Evolutionary conservation across 116 monocot genomes (phyloP), one percentile per base, ranked within the genome.

Genomic region (Phalaenopsis hybrid): DNA sequence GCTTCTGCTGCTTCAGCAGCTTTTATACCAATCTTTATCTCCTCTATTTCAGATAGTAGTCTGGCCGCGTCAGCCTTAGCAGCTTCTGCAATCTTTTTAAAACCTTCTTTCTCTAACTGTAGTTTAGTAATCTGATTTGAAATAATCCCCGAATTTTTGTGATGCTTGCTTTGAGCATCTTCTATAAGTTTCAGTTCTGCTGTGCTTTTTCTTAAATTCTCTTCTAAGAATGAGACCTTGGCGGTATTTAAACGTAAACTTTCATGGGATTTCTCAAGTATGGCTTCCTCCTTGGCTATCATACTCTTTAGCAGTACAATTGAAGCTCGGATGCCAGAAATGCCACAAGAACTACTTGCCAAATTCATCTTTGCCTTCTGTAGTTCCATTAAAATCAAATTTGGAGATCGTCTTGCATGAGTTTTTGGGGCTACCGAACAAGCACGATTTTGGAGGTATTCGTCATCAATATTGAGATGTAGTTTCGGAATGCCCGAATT

Each of bases 331-430:
- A 88, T 82, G 20, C 81, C 83, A 59, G 84, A 63, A 7, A 94
- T 57, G 80, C 86, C 90, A 79, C 76, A 74, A 1, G 87, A 90
- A 20, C 84, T 87, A 70, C 84, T 87, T 50, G 79, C 88, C 57
- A 96, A 81, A 72, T 92, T 89, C 28, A 87, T 10, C 87, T 90
- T 96, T 74, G 96, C 93, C 83, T 88, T 89, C 83, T 93, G 83
- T 57, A 96, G 79, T 46, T 91, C 86, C 84, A 86, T 86, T 49
- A 94, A 74, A 73, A 92, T 92, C 20, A 82, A 86, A 15, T 81
- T 78, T 4, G 94, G 94, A 77, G 92, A 91, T 82, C 80, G 84
- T 33, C 79, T 88, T 49, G 79, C 17, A 73, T 44, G 44, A 9
- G 12, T 41, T 31, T 2, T 12, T 9, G 0, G 37, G 15, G 12